Percentiles rank a stretch among this genome's conserved stretches.
Evolutionary conservation across 352 stramenopile species (phyloP).

Genomic region (Phytopythium ostracodes): DNA sequence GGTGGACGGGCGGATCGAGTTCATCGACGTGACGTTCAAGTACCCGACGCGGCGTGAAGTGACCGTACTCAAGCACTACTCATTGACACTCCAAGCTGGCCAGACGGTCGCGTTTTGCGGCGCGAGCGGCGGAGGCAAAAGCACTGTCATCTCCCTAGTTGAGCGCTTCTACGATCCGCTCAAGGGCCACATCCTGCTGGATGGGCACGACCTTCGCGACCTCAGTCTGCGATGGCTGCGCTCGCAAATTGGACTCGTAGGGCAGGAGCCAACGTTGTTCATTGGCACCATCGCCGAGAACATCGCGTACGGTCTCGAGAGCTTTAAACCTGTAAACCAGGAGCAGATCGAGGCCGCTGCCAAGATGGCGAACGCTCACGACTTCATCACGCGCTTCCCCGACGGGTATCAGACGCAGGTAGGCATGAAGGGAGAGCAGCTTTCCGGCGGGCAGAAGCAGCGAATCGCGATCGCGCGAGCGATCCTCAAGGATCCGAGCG

Average conservation of each 20-base stretch:
- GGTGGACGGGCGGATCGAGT: constrained; percentile 37
- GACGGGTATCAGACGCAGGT: constrained; percentile 92
- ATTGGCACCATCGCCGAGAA: constrained; percentile 61
- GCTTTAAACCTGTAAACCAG: constrained; percentile 25
- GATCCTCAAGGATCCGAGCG: constrained; percentile 79
- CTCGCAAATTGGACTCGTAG: constrained; percentile 54
- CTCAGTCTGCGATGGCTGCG: constrained; percentile 67
- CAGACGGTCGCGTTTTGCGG: constrained; percentile 47
- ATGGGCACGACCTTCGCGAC: constrained; percentile 76
- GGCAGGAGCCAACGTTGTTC: constrained; percentile 55
- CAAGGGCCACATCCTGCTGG: constrained; percentile 52
- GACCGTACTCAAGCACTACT: constrained; percentile 78
- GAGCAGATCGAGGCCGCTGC: constrained; percentile 83
- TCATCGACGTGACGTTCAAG: constrained; percentile 65
- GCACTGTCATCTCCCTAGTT: constrained; percentile 32
- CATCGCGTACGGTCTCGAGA: constrained; percentile 45
- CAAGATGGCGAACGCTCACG: constrained; percentile 89
- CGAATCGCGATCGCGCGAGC: constrained; percentile 91
- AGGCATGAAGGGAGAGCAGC: constrained; percentile 89
- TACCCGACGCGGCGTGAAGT: constrained; percentile 69
- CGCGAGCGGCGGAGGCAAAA: constrained; percentile 44
- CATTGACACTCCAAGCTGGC: constrained; percentile 68
- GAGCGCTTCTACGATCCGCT: constrained; percentile 70
- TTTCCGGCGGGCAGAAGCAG: constrained; percentile 66
- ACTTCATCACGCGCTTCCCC: constrained; percentile 90